Conservation (phyloP, 2,329 filamentous ascomycete species). For the Epicoccum sorghinum region DNA sequence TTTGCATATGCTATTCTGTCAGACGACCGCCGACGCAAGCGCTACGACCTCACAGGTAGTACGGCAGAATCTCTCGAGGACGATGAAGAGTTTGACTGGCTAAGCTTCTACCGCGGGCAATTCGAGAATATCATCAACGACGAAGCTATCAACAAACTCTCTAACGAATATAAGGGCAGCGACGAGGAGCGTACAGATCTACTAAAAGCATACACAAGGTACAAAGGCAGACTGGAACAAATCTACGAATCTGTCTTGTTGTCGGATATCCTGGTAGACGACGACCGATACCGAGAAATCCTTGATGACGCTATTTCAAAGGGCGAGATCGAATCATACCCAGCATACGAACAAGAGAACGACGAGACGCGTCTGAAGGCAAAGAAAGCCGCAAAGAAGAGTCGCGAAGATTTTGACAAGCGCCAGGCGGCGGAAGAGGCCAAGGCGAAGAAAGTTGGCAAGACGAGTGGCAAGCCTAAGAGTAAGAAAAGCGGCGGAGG, state of each 20-base stretch:
- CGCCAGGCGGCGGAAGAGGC: conserved; percentile 57
- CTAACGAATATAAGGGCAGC: conserved; percentile 79
- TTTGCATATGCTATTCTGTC: conserved; percentile 95
- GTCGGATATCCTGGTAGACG: conserved; percentile 81
- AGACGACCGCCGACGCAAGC: conserved; percentile 76
- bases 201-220: conserved; percentile 74
- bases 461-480: conserved; percentile 32
- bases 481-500: conserved; percentile 38
- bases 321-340: conserved; percentile 69
- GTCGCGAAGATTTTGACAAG: conserved; percentile 57
- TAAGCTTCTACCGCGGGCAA: conserved; percentile 84
- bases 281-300: conserved; percentile 79
- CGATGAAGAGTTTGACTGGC: conserved; percentile 85
- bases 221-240: conserved; percentile 74
- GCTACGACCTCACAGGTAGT: conserved; percentile 89
- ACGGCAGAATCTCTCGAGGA: conserved; percentile 79
- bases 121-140: conserved; percentile 77
- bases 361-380: conserved; percentile 37
- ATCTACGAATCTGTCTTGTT: conserved; percentile 88
- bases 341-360: conserved; percentile 72
- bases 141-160: conserved; percentile 77
- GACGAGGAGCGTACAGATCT: conserved; percentile 84
- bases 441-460: conserved; percentile 66
- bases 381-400: conserved; percentile 44
- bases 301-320: conserved; percentile 80